A percentile compares a stretch with the other conserved stretches of the same genome.
Conservation (phyloP, 2,329 filamentous ascomycete species). For the Calonectria hongkongensis region DNA sequence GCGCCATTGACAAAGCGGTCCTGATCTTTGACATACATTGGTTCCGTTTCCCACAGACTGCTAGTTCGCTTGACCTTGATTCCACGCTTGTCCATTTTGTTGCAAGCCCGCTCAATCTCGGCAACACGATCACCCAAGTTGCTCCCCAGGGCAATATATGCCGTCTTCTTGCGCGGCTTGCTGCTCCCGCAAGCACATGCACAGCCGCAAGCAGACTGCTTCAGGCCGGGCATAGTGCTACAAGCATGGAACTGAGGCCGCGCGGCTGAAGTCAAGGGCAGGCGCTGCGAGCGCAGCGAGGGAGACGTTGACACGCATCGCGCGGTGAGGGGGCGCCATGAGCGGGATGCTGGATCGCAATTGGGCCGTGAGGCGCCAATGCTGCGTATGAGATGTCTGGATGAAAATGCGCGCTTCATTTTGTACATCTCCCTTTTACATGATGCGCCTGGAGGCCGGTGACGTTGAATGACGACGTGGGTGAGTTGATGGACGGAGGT, state of each 20-base stretch:
- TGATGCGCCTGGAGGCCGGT: constrained; percentile 27
- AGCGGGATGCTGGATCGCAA: constrained; percentile 34
- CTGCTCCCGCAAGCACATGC: constrained; percentile 56
- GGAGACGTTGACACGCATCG: constrained; percentile 40
- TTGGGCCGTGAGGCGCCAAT: constrained; percentile 29
- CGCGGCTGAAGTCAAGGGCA: constrained; percentile 36
- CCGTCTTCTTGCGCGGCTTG: constrained; percentile 65
- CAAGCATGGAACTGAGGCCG: constrained; percentile 44
- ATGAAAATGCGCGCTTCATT: constrained; percentile 48
- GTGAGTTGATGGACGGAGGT: constrained; percentile 38
- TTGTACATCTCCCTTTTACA: constrained; percentile 42
- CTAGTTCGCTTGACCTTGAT: constrained; percentile 88
- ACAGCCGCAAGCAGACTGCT: constrained; percentile 60
- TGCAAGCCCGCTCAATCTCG: constrained; percentile 90
- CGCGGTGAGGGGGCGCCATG: constrained; percentile 42
- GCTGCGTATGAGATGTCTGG: constrained; percentile 35
- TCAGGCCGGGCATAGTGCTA: constrained; percentile 42
- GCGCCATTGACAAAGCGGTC: constrained; percentile 92
- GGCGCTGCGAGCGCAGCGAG: constrained; percentile 34
- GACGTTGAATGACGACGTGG: constrained; percentile 15
- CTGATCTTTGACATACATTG: constrained; percentile 97
- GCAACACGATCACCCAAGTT: constrained; percentile 91
- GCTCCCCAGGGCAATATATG: constrained; percentile 92
- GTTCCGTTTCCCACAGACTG: constrained; percentile 93
- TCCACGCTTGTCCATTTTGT: constrained; percentile 82